A percentile compares a stretch with the other conserved stretches of the same genome.
phyloP scores from a whole-genome alignment of 2,329 filamentous ascomycete genomes.

The Sordariomycetes sp. region DNA sequence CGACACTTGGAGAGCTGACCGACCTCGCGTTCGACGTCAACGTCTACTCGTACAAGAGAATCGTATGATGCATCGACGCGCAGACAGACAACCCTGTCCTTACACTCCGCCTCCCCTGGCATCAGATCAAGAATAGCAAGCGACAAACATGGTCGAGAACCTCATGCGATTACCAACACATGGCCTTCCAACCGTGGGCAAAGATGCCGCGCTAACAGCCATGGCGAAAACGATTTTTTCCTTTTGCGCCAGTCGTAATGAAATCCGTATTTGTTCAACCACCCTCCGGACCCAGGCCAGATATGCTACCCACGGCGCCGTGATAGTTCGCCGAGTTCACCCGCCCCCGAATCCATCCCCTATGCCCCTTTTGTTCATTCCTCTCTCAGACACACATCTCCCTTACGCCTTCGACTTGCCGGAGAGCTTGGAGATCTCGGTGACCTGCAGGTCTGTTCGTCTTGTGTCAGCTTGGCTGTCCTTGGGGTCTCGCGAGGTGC shows the following conservation, averaged over 20 bases:
- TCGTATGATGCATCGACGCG: background rate
- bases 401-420: conserved; percentile 13
- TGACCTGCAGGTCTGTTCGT: conserved; percentile 32
- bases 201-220: conserved; percentile 3
- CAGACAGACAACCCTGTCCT: background rate
- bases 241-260: conserved; percentile 6
- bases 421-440: conserved; percentile 41
- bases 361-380: background rate
- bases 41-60: background rate
- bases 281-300: background rate
- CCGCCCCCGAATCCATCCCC: background rate
- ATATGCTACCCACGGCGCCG: conserved; percentile 1
- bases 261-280: conserved; percentile 3
- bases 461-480: background rate
- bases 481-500: background rate
- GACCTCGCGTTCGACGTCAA: background rate
- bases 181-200: conserved; percentile 5
- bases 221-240: conserved; percentile 4
- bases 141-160: background rate
- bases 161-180: conserved; percentile 4
- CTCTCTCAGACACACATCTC: background rate
- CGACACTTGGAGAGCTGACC: background rate
- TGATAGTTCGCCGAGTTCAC: background rate
- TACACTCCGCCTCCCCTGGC: background rate
- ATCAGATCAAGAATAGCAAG: background rate